A percentile compares a stretch with the other conserved stretches of the same genome.
Evolutionary conservation across 129 eudicot genomes (phyloP).

Genomic region (Daucus carota): DNA sequence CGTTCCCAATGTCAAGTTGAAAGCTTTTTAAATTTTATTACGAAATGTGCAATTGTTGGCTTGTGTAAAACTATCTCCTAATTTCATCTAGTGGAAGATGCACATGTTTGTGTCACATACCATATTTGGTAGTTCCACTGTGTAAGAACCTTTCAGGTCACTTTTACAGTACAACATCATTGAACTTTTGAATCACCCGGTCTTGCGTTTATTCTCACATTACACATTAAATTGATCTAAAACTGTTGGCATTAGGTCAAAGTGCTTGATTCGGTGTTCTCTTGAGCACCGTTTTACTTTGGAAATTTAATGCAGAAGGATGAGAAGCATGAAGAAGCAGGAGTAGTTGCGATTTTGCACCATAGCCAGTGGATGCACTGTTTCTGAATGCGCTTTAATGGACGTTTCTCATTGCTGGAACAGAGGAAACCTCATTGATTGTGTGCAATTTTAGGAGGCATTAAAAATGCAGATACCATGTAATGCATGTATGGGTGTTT

Average conservation of each 20-base stretch:
- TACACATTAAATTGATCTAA: neutral
- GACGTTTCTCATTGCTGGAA: neutral
- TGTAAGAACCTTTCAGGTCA: neutral
- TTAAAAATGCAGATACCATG: constrained; percentile 5
- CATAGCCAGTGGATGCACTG: constrained; percentile 9
- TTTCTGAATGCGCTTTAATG: neutral
- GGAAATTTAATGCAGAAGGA: neutral
- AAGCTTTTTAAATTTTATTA: neutral
- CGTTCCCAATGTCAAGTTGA: neutral
- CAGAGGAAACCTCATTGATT: constrained; percentile 1
- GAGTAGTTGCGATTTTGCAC: neutral
- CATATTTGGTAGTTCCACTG: neutral
- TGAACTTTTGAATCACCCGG: neutral
- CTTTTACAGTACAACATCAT: constrained; percentile 4
- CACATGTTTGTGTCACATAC: neutral
- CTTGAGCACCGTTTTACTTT: neutral
- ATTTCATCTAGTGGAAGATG: neutral
- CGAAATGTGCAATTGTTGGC: neutral
- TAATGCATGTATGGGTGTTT: neutral
- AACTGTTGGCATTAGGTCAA: neutral
- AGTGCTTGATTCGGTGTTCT: neutral
- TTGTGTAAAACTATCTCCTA: neutral
- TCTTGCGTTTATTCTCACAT: neutral
- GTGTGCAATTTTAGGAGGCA: neutral
- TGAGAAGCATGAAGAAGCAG: neutral